A percentile compares a stretch with the other conserved stretches of the same genome.
Evolutionary conservation across 805 yeast genomes (phyloP).

Genomic region (Candida palmyrensis): DNA sequence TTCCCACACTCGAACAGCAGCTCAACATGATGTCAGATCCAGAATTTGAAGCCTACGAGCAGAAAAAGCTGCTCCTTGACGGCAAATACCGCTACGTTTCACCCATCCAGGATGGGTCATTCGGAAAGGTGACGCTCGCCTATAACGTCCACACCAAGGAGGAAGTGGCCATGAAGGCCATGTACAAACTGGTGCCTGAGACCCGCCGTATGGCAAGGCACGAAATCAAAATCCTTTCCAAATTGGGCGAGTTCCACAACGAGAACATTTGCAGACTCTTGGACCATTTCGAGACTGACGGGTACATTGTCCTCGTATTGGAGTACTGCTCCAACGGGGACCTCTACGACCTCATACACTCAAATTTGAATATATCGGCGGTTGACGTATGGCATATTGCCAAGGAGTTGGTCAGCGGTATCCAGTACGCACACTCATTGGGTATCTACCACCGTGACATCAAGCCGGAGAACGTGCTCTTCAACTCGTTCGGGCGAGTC

Average conservation of each 20-base stretch:
- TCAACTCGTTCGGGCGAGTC: conserved; percentile 45
- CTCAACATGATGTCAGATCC: conserved; percentile 1
- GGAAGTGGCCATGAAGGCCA: conserved; percentile 51
- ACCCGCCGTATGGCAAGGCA: conserved; percentile 45
- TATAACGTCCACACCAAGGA: conserved; percentile 25
- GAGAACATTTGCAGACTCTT: conserved; percentile 54
- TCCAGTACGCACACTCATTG: conserved; percentile 48
- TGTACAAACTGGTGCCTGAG: conserved; percentile 41
- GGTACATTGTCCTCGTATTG: conserved; percentile 51
- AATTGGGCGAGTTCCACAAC: conserved; percentile 38
- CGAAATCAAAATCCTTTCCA: conserved; percentile 42
- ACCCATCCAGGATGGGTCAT: conserved; percentile 53
- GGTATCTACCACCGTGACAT: conserved; percentile 68
- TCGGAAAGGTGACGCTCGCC: conserved; percentile 57
- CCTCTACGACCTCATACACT: conserved; percentile 51
- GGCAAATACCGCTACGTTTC: conserved; percentile 38
- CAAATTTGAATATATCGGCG: conserved; percentile 9
- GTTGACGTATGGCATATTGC: conserved; percentile 35
- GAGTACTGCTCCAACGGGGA: conserved; percentile 69
- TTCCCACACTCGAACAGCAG: no score
- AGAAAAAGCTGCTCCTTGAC: conserved; percentile 18
- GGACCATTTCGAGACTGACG: conserved; percentile 51
- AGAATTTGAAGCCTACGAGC: conserved; percentile 11
- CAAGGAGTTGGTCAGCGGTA: conserved; percentile 47
- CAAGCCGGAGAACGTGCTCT: conserved; percentile 66